phyloP scores from a whole-genome alignment of 176 grass and related monocot species.

The Alloteropsis semialata region DNA sequence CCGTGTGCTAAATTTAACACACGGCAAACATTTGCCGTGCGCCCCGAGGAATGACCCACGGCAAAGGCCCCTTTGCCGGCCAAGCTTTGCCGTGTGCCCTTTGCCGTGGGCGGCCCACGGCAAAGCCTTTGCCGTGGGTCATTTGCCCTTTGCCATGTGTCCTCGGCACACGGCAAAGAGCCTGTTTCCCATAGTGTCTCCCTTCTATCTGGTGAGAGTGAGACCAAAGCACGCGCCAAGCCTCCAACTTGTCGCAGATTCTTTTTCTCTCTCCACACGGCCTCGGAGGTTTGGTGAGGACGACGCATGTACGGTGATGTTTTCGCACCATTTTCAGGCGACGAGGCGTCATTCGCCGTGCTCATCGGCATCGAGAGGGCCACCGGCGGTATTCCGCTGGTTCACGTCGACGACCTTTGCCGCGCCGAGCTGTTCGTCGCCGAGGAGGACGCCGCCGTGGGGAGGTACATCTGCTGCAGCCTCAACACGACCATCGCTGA shows the following conservation, averaged over 20 bases:
- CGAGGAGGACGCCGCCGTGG: slow-evolving; percentile 26
- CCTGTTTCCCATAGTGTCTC: no score
- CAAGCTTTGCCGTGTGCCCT: no score
- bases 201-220: slow-evolving; percentile 27
- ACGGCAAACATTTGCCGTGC: no score
- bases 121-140: no score
- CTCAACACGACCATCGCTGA: slow-evolving; percentile 38
- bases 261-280: background rate
- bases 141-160: no score
- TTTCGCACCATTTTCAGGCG: slow-evolving; percentile 13
- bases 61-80: no score
- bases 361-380: background rate
- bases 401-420: slow-evolving; percentile 57
- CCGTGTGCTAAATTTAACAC: no score
- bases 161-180: no score
- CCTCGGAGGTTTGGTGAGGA: no score
- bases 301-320: no score
- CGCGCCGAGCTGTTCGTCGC: slow-evolving; percentile 58
- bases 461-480: slow-evolving; percentile 52
- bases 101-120: no score
- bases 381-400: background rate
- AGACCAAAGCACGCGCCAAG: background rate
- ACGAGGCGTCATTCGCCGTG: slow-evolving; percentile 9
- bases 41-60: no score
- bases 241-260: background rate